Conservation (phyloP, 164 flowering plant species). For the Berberis vulgaris region DNA sequence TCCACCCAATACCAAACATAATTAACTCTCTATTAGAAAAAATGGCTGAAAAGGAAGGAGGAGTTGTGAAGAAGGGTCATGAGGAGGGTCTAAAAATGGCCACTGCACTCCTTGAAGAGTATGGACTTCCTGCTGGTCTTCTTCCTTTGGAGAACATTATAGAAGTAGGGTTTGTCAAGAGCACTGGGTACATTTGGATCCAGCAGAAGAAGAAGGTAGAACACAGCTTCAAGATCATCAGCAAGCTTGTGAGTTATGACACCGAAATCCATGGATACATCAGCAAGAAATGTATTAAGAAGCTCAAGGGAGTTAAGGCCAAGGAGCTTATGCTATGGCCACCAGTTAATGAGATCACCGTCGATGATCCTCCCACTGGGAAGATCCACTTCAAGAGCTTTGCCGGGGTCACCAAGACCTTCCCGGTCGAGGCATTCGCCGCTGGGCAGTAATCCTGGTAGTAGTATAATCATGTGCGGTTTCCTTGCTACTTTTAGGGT, state of each 20-base stretch:
- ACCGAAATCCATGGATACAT: conserved; percentile 16
- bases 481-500: too few species aligned
- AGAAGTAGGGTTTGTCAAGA: conserved; percentile 19
- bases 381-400: conserved; percentile 26
- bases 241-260: conserved; percentile 23
- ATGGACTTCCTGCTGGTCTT: conserved; percentile 22
- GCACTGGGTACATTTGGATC: conserved; percentile 30
- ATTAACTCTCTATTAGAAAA: not conserved
- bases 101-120: conserved; percentile 16
- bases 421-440: conserved; percentile 11
- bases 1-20: not conserved
- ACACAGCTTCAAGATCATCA: conserved; percentile 24
- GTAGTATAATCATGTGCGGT: too few species aligned
- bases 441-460: conserved; percentile 3
- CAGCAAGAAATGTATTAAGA: conserved; percentile 17
- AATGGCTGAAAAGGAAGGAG: conserved; percentile 6
- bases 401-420: conserved; percentile 22
- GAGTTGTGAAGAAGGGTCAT: conserved; percentile 19
- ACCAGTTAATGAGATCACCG: conserved; percentile 21
- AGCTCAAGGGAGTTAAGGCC: conserved; percentile 29
- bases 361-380: conserved; percentile 20
- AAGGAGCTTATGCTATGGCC: conserved; percentile 27
- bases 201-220: conserved; percentile 22
- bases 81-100: conserved; percentile 25
- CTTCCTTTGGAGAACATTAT: conserved; percentile 16